Evolutionary conservation across 2,329 filamentous ascomycete genomes (phyloP), one percentile per base, ranked within the genome.

Genomic region (Calonectria pteridis): DNA sequence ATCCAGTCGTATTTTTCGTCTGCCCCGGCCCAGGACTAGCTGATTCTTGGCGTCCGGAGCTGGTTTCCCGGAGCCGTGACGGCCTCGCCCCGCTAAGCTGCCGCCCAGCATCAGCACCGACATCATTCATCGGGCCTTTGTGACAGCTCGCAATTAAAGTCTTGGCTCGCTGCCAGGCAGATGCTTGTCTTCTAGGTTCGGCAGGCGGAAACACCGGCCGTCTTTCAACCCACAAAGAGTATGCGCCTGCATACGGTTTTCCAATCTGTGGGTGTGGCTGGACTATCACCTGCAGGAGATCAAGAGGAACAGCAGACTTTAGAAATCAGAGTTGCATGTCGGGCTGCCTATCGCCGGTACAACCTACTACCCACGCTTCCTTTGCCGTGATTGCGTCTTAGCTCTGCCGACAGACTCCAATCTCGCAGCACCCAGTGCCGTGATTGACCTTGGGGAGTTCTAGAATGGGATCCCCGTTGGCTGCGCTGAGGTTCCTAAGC

Each of bases 211-310:
- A 10, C 40, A n/a, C 59, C 37, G 40, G 59, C 20, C 59, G 13
- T 18, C 28, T 31, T 49, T 26, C 40, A 37, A 40, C 18, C 55
- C 55, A 31, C 20, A 16, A 16, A 40, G n/a, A 62, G 35, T 26
- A 23, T 20, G 31, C 20, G 26, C 40, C 29, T 64, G 59, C 59
- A 43, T 64, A 64, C 37, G 40, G 33, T 64, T 64, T 64, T 43
- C 18, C 37, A 49, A 33, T 43, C 59, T 33, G 28, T 64, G 59
- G 59, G 35, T 64, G 59, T 64, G 59, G 59, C 59, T 64, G 37
- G 26, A n/a, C 40, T 64, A 49, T 33, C 26, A 4, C 37, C 59
- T 64, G 37, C 59, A 64, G 10, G 37, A 43, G 40, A 64, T 31
- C 40, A 16, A 33, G 26, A 64, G n/a, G 40, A 26, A 33, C 26